These are phyloP conservation scores for Boletellus emodensis DNA, from an alignment of 768 basidiomycete species.

Conservation along the genomic window DNA sequence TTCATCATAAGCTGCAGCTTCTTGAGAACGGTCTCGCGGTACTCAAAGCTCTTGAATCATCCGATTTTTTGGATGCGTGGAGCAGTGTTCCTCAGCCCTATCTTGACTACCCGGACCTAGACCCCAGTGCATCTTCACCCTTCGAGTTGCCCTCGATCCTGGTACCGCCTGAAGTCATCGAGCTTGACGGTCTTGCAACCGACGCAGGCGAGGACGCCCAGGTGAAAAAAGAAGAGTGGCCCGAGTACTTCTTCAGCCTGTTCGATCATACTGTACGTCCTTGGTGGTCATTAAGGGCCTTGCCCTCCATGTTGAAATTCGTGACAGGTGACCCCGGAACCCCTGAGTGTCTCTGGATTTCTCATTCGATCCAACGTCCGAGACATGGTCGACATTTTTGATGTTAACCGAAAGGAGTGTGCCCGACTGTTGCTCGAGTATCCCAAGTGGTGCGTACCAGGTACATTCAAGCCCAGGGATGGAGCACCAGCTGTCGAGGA, in stretches of 20 bases:
- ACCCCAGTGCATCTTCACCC: slow-evolving; percentile 37
- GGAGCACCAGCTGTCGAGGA: slow-evolving; percentile 54
- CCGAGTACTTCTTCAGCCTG: slow-evolving; percentile 62
- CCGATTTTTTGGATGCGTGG: slow-evolving; percentile 54
- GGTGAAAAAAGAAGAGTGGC: slow-evolving; percentile 81
- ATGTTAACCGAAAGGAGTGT: slow-evolving; percentile 94
- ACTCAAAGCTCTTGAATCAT: slow-evolving; percentile 56
- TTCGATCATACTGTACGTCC: slow-evolving; percentile 58
- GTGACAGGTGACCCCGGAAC: slow-evolving; percentile 69
- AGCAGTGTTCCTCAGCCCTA: slow-evolving; percentile 67
- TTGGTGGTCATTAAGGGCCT: neutral
- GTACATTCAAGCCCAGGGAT: slow-evolving; percentile 81
- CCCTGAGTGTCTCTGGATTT: slow-evolving; percentile 72
- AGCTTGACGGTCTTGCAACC: slow-evolving; percentile 65
- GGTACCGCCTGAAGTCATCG: slow-evolving; percentile 85
- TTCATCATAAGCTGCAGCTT: slow-evolving; percentile 41
- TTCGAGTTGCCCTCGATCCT: slow-evolving; percentile 76
- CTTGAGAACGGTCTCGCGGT: slow-evolving; percentile 69
- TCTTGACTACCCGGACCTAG: slow-evolving; percentile 42
- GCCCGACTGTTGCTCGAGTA: slow-evolving; percentile 83
- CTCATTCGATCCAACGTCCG: slow-evolving; percentile 67
- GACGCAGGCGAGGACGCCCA: slow-evolving; percentile 69
- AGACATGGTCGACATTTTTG: slow-evolving; percentile 85
- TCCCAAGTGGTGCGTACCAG: slow-evolving; percentile 75
- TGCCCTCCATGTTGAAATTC: neutral